Conservation (phyloP, 2,329 filamentous ascomycete genomes). For the Exserohilum rostratum region DNA sequence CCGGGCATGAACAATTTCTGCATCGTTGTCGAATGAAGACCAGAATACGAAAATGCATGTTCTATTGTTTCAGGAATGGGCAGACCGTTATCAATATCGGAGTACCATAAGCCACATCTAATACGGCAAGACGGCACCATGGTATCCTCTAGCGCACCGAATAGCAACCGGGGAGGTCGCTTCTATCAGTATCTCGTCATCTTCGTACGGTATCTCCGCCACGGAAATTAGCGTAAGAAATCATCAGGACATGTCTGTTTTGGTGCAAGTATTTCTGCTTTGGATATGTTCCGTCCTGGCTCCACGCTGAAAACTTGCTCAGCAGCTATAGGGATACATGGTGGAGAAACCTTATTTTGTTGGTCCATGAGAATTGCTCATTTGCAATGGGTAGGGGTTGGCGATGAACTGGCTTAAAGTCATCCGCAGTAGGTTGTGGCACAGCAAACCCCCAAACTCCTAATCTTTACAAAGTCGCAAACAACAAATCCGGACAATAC, state of each 20-base stretch:
- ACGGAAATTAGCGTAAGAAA: no score
- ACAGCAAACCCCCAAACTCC: not conserved
- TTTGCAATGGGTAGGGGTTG: not conserved
- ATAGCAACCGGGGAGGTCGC: not conserved
- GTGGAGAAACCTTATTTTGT: not conserved
- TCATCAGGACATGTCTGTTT: no score
- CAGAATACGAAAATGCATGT: not conserved
- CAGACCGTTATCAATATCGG: not conserved
- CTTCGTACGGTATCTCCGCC: no score
- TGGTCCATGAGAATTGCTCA: not conserved
- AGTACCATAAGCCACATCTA: not conserved
- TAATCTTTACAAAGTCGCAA: not conserved
- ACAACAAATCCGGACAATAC: not conserved
- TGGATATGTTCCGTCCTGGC: not conserved
- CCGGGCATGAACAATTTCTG: slow-evolving; percentile 87
- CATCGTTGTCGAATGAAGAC: slow-evolving; percentile 64
- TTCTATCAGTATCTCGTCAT: not conserved
- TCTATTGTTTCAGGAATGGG: not conserved
- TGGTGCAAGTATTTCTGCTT: no score
- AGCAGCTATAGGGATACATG: not conserved
- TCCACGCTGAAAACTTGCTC: not conserved
- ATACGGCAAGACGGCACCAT: not conserved
- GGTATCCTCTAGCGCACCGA: not conserved
- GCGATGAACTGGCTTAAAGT: not conserved
- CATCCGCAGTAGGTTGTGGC: not conserved